Percentiles rank a stretch among this genome's conserved stretches.
Conservation (phyloP, 1,139 yeast species). For the Lodderomyces elongisporus region DNA sequence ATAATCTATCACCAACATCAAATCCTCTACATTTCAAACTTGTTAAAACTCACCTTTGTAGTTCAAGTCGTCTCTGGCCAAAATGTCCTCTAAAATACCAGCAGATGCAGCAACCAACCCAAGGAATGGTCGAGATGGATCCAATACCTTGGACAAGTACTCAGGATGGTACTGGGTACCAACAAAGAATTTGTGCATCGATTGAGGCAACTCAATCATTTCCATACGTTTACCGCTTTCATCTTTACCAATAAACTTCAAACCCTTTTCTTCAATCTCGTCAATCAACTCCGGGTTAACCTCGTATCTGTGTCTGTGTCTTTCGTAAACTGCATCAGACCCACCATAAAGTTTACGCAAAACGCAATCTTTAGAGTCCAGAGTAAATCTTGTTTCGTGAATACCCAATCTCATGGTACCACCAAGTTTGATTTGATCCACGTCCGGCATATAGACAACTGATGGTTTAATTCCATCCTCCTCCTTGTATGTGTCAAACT, state of each 20-base stretch:
- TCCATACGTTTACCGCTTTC: slow-evolving; percentile 91
- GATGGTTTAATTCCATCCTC: slow-evolving; percentile 49
- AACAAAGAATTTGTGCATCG: slow-evolving; percentile 76
- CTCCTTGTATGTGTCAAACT: slow-evolving; percentile 66
- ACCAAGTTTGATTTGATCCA: slow-evolving; percentile 91
- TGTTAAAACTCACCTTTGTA: slow-evolving; percentile 42
- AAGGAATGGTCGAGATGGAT: slow-evolving; percentile 93
- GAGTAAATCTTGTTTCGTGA: slow-evolving; percentile 80
- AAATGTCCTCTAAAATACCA: slow-evolving; percentile 66
- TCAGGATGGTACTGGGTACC: slow-evolving; percentile 99
- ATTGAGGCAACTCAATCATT: slow-evolving; percentile 62
- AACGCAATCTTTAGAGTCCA: slow-evolving; percentile 61
- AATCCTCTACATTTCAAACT: too few relatives aligned
- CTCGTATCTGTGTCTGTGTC: slow-evolving; percentile 99
- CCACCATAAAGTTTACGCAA: slow-evolving; percentile 81
- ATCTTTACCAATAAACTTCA: slow-evolving; percentile 89
- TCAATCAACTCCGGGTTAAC: slow-evolving; percentile 80
- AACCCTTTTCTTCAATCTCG: slow-evolving; percentile 69
- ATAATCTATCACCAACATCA: too few relatives aligned
- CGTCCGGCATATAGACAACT: slow-evolving; percentile 97
- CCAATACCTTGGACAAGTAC: slow-evolving; percentile 90
- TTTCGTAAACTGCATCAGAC: slow-evolving; percentile 66
- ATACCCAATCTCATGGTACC: slow-evolving; percentile 99
- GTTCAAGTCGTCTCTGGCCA: slow-evolving; percentile 41
- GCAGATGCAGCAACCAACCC: slow-evolving; percentile 93